Base-by-base conservation (phyloP, 1,139 yeast genomes). In the Diutina mesorugosa region DNA sequence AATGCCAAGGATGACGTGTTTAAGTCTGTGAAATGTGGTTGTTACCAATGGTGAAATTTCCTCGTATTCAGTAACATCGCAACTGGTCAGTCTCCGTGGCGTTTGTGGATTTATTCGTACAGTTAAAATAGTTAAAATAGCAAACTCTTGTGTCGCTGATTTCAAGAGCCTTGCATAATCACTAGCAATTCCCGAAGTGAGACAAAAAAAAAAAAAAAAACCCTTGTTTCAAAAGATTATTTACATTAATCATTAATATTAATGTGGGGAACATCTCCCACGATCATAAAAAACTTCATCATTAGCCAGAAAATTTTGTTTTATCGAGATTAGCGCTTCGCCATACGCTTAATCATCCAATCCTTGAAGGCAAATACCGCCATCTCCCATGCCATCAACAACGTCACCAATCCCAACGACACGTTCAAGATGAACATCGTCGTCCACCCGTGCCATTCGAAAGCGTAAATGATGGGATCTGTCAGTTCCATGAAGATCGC, bases 331-430 rank as follows among this genome's bases (percentile, higher is more conserved):
- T 26, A 26, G 47, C 47, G 47, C 28, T 16, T 35, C n/a, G 41
- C 41, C 41, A 35, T 35, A 5, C 41, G 41, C 41, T 35, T 35
- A 35, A 38, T 8, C 55, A 54, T 29, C 32, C 45, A 45, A 28
- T 80, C 83, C 64, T 78, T 87, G 70, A 87, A 72, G 56, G 87
- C 78, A 67, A 88, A 80, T 30, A 90, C 72, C 7, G 72, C 58
- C 90, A 90, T 88, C 59, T 84, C 82, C 96, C 96, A 90, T 1
- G 90, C 87, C 97, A 93, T 90, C n/a, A 90, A 61, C 57, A 93
- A 74, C 4, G 93, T 81, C 45, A 86, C 77, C 48, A 83, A 60
- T 7, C 99, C 98, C 60, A 93, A 87, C 59, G 87, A 81, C 50
- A 93, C 79, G 67, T 90, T 91, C 65, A 91, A 80, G 0, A 93